Base-by-base conservation (phyloP, 1,284 basidiomycete genomes). In the Cutaneotrichosporon sp. region DNA sequence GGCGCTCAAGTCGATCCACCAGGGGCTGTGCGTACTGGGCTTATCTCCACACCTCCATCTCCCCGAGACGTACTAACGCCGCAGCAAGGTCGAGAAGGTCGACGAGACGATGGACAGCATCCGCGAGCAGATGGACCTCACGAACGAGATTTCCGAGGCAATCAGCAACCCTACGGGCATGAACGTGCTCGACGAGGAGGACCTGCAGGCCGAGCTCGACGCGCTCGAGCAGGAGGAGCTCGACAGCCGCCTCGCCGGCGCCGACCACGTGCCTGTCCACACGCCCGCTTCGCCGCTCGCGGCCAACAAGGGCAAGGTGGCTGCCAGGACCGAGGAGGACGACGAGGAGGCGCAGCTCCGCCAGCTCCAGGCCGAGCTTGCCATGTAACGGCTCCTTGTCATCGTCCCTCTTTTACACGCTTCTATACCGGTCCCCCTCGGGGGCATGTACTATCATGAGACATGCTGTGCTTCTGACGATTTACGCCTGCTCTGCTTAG, bases 121-220 rank as follows among this genome's bases (percentile, higher is more conserved):
- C 70, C 86, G 89, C 60, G 95, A 97, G 73, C 94, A 98, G 81
- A 90, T 93, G 80, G 92, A 95, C 61, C 83, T 97, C 64, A 94
- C 94, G 59, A 91, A 91, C 79, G 97, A 99, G 82, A 93, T 99
- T 65, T 91, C 91, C 59, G 90, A 94, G n/a, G 87, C 91, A 59
- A 95, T 99, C 74, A 92, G 92, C 45, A 89, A 88, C 75, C 91
- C 90, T 25, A 80, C 86, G 45, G 86, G 86, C 64, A 84, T 85
- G 70, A 87, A 86, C 56, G 76, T 84, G n/a, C 71, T 87, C 47
- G 91, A 93, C 80, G 91, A 94, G 89, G 90, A 91, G 65, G 91
- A 90, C 49, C 84, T 99, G 65, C 86, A 86, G 74, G 84, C 85
- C 45, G 91, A 99, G 76, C 82, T 99, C 42, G 91, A 89, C 33